Evolutionary conservation across 768 basidiomycete species (phyloP).

Genomic region (Leccinellum luteum): DNA sequence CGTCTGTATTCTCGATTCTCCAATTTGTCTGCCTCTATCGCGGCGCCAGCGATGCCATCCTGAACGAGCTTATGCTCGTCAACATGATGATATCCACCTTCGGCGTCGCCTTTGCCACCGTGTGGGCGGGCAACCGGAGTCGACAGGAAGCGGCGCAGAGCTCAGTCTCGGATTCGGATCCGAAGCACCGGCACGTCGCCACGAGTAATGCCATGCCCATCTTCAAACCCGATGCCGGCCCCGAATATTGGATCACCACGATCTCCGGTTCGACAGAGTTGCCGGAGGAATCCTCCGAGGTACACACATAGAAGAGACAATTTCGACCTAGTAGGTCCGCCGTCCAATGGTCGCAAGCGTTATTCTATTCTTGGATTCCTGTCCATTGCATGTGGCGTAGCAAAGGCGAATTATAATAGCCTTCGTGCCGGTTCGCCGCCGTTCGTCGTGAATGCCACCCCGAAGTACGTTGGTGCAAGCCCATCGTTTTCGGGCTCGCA

Average conservation of each 20-base stretch:
- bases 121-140: slow-evolving; percentile 4
- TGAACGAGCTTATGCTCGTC: slow-evolving; percentile 4
- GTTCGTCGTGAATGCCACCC: no score
- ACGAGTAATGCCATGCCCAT: not conserved
- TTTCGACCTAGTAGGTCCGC: not conserved
- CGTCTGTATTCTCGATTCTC: slow-evolving; percentile 29
- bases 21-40: slow-evolving; percentile 10
- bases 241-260: not conserved
- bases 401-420: not conserved
- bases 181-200: not conserved
- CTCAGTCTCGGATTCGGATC: not conserved
- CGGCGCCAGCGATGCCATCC: not conserved
- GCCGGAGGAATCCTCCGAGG: not conserved
- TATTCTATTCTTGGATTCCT: not conserved
- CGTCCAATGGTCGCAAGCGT: not conserved
- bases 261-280: not conserved
- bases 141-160: not conserved
- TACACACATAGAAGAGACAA: not conserved
- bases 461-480: no score
- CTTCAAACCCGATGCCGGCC: not conserved
- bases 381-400: not conserved
- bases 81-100: slow-evolving; percentile 13
- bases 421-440: not conserved
- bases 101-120: slow-evolving; percentile 3
- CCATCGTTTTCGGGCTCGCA: not conserved